These are phyloP conservation scores for Alternaria postmessia DNA, from an alignment of 2,329 filamentous ascomycete genomes.

Conservation along the genomic window DNA sequence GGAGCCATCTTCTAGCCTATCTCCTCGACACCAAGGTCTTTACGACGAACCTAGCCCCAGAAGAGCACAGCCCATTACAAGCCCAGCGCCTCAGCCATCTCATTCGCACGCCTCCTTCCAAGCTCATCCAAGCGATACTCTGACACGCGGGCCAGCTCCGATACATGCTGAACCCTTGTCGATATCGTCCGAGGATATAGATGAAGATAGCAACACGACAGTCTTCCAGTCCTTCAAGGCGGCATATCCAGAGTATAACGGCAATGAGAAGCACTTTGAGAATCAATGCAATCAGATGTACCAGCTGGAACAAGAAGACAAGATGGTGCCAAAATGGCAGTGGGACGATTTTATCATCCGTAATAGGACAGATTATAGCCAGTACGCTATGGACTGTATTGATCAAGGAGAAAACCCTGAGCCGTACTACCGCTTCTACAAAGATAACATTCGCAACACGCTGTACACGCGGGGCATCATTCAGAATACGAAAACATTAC, in stretches of 20 bases:
- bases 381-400: conserved; percentile 33
- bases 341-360: conserved; percentile 53
- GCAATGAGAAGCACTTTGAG: conserved; percentile 43
- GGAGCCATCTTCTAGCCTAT: conserved; percentile 12
- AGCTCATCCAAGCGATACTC: neutral
- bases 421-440: conserved; percentile 47
- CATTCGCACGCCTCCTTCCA: neutral
- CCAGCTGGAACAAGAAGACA: conserved; percentile 38
- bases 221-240: conserved; percentile 40
- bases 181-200: neutral
- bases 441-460: conserved; percentile 39
- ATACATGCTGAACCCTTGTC: neutral
- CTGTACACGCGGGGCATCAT: conserved; percentile 38
- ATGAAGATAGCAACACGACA: neutral
- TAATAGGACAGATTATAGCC: conserved; percentile 42
- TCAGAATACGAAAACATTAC: conserved; percentile 22
- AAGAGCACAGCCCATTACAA: neutral
- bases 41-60: conserved; percentile 24
- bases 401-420: conserved; percentile 34
- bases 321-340: conserved; percentile 47
- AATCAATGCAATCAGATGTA: conserved; percentile 40
- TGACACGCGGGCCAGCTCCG: neutral
- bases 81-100: neutral
- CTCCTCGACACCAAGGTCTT: conserved; percentile 30
- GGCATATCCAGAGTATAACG: conserved; percentile 49